A percentile compares a stretch with the other conserved stretches of the same genome.
Conservation (phyloP, 306 rosid genomes). For the Prunus persica region DNA sequence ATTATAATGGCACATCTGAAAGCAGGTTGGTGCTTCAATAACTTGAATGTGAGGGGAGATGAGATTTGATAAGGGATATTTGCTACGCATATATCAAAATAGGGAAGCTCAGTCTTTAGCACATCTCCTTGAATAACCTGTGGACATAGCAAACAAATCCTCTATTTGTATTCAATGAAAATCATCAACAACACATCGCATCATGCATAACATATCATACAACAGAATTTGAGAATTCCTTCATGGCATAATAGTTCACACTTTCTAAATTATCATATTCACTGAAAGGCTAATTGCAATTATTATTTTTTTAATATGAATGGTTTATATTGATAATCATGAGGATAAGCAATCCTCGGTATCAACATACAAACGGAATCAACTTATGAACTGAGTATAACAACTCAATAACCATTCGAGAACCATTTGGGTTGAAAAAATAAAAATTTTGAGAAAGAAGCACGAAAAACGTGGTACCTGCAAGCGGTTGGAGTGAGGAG, state of each 20-base stretch:
- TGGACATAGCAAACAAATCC: not conserved
- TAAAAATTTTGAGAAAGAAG: no score
- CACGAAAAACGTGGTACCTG: conserved; percentile 30
- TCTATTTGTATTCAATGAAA: not conserved
- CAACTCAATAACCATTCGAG: no score
- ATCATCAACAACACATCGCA: conserved; percentile 1
- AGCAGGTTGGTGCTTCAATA: conserved; percentile 68
- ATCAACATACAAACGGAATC: no score
- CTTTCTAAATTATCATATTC: not conserved
- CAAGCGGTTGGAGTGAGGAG: conserved; percentile 63
- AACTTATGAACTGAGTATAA: no score
- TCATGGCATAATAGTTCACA: no score
- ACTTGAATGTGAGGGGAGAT: conserved; percentile 92
- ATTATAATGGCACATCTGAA: conserved; percentile 91
- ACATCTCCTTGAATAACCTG: conserved; percentile 93
- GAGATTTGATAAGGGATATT: conserved; percentile 98
- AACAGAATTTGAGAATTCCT: not conserved
- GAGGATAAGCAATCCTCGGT: no score
- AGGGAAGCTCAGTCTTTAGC: conserved; percentile 85
- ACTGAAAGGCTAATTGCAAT: not conserved
- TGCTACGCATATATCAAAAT: conserved; percentile 89
- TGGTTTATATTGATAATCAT: no score
- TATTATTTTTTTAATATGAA: no score
- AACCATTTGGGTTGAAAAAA: no score
- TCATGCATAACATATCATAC: not conserved